These are phyloP conservation scores for Trichoderma brevicompactum DNA, from an alignment of 2,329 filamentous ascomycete species.

Conservation along the genomic window DNA sequence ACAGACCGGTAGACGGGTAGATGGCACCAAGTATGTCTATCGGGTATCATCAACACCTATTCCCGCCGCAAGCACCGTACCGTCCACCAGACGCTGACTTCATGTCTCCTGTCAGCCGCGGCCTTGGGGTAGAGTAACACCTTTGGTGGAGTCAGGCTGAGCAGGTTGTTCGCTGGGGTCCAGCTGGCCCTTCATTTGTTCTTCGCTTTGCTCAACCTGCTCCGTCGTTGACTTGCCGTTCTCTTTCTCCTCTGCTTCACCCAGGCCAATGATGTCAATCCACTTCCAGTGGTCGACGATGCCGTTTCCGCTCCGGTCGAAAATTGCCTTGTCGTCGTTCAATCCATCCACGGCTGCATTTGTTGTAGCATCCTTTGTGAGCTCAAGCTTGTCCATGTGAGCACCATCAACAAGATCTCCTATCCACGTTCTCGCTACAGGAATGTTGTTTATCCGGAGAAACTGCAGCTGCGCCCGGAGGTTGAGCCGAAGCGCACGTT, in stretches of 20 bases:
- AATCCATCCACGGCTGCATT: conserved; percentile 43
- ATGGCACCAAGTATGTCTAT: neutral
- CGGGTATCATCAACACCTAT: conserved; percentile 3
- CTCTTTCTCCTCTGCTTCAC: conserved; percentile 38
- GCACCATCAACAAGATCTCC: conserved; percentile 56
- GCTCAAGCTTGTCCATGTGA: conserved; percentile 44
- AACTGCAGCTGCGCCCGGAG: conserved; percentile 62
- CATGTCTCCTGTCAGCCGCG: conserved; percentile 57
- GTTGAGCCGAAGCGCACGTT: conserved; percentile 63
- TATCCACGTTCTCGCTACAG: conserved; percentile 54
- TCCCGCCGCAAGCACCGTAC: neutral
- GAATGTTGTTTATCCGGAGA: conserved; percentile 54
- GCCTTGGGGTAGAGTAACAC: conserved; percentile 44
- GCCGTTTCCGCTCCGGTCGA: conserved; percentile 48
- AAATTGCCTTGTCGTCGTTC: conserved; percentile 55
- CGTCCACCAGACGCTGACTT: conserved; percentile 35
- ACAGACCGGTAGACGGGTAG: neutral
- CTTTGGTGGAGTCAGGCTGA: neutral
- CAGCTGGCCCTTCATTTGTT: conserved; percentile 43
- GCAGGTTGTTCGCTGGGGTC: conserved; percentile 41
- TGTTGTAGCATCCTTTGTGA: conserved; percentile 29
- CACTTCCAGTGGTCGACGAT: conserved; percentile 55
- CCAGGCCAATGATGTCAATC: conserved; percentile 59
- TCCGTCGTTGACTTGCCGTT: conserved; percentile 39
- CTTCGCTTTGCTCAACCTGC: conserved; percentile 44